Percentiles rank a stretch among this genome's conserved stretches.
Evolutionary conservation across 441 rosid genomes (phyloP).

Genomic region (Raphanus hybrid): DNA sequence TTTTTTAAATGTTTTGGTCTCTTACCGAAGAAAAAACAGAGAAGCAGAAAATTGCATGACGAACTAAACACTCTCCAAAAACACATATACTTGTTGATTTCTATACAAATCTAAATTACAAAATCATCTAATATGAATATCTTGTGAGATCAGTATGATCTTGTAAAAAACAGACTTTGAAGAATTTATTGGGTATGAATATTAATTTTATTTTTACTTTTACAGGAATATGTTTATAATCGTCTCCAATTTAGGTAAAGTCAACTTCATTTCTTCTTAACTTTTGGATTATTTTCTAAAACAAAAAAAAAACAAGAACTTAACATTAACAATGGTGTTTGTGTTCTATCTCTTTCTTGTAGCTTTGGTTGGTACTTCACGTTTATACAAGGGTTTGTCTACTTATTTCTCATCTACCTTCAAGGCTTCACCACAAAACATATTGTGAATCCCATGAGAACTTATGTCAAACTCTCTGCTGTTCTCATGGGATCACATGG

Average conservation of each 20-base stretch:
- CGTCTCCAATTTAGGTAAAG: constrained; percentile 78
- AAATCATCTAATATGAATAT: too few species aligned
- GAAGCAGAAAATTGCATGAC: too few species aligned
- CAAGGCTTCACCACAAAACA: constrained; percentile 86
- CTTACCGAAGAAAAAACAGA: too few species aligned
- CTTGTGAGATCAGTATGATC: too few species aligned
- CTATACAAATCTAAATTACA: too few species aligned
- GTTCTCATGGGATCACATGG: constrained; percentile 97
- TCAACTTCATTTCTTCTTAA: constrained; percentile 17
- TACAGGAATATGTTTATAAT: constrained; percentile 91
- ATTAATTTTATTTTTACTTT: not conserved
- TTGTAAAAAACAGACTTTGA: constrained; percentile 40
- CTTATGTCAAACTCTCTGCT: constrained; percentile 89
- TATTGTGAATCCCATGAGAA: constrained; percentile 92
- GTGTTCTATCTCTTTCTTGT: constrained; percentile 25
- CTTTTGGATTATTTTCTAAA: not conserved
- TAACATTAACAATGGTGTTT: not conserved
- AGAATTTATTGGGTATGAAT: too few species aligned
- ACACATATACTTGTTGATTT: too few species aligned
- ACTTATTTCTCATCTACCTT: constrained; percentile 67
- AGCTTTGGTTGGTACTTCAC: constrained; percentile 98
- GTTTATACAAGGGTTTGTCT: constrained; percentile 84
- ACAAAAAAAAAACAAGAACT: not conserved
- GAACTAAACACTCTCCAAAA: too few species aligned
- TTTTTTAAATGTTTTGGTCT: too few species aligned